phyloP scores from a whole-genome alignment of 176 grass and related monocot species.

The Oryza meyeriana region DNA sequence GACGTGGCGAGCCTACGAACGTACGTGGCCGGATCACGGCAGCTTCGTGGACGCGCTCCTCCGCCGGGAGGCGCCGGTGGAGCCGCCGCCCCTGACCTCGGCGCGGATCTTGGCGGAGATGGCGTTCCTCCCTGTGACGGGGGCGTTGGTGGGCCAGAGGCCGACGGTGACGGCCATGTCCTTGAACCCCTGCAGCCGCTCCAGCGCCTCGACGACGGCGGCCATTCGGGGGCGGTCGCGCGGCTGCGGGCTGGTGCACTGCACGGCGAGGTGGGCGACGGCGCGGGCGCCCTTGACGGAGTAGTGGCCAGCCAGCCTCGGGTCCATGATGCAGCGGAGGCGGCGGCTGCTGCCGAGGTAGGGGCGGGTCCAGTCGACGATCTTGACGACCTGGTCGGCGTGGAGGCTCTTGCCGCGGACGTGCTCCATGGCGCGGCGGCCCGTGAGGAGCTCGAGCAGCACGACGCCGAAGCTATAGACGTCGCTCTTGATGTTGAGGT shows the following conservation, averaged over 20 bases:
- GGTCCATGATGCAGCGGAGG: slow-evolving; percentile 80
- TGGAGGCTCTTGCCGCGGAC: slow-evolving; percentile 27
- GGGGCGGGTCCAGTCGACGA: slow-evolving; percentile 68
- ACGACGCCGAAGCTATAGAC: slow-evolving; percentile 94
- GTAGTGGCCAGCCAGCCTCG: slow-evolving; percentile 54
- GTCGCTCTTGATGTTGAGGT: slow-evolving; percentile 82
- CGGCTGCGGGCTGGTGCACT: slow-evolving; percentile 75
- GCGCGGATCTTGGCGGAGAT: slow-evolving; percentile 66
- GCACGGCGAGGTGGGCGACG: slow-evolving; percentile 55
- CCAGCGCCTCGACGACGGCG: slow-evolving; percentile 52
- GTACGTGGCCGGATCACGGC: background rate
- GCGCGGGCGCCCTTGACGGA: slow-evolving; percentile 73
- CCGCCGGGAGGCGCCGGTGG: background rate
- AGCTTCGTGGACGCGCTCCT: slow-evolving; percentile 58
- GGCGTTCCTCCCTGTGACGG: slow-evolving; percentile 60
- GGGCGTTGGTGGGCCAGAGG: slow-evolving; percentile 41
- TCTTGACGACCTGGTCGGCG: slow-evolving; percentile 60
- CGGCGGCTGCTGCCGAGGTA: slow-evolving; percentile 76
- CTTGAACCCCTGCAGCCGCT: slow-evolving; percentile 62
- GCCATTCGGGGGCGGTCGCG: slow-evolving; percentile 64
- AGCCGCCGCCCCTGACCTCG: slow-evolving; percentile 40
- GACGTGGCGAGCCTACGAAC: background rate
- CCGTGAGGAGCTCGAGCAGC: slow-evolving; percentile 90
- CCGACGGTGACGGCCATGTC: slow-evolving; percentile 84
- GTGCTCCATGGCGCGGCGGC: slow-evolving; percentile 71